Evolutionary conservation across 768 basidiomycete genomes (phyloP).

Genomic region (Lenzites betulinus): DNA sequence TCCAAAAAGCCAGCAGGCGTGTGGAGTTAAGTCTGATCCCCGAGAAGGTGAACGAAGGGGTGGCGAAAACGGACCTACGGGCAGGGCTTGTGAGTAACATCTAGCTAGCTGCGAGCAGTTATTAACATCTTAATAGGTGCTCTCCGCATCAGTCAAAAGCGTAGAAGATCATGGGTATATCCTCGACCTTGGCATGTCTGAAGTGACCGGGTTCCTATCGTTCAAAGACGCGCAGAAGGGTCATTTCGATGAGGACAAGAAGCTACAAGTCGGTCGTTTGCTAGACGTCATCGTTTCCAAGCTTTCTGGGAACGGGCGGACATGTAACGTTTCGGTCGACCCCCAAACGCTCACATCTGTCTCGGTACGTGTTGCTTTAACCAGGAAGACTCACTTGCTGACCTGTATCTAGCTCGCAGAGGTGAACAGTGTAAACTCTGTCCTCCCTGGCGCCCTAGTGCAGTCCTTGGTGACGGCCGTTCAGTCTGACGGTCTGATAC

Average conservation of each 20-base stretch:
- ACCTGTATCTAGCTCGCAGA: slow-evolving; percentile 59
- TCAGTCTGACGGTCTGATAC: slow-evolving; percentile 71
- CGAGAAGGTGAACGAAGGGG: slow-evolving; percentile 78
- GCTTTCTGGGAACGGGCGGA: slow-evolving; percentile 75
- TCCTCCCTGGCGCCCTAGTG: slow-evolving; percentile 86
- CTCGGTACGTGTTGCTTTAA: slow-evolving; percentile 54
- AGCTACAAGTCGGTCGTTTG: slow-evolving; percentile 65
- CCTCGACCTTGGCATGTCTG: slow-evolving; percentile 79
- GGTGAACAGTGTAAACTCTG: slow-evolving; percentile 72
- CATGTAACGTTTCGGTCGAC: slow-evolving; percentile 68
- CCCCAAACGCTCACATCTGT: slow-evolving; percentile 49
- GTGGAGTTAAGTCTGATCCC: slow-evolving; percentile 87
- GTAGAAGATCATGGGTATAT: slow-evolving; percentile 95
- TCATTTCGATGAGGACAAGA: slow-evolving; percentile 30
- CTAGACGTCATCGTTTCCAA: slow-evolving; percentile 67
- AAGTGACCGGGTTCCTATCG: slow-evolving; percentile 81
- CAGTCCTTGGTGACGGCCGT: slow-evolving; percentile 80
- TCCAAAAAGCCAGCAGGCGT: slow-evolving; percentile 66
- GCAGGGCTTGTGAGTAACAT: slow-evolving; percentile 67
- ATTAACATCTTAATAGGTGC: slow-evolving; percentile 47
- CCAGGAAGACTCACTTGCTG: neutral
- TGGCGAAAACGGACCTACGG: slow-evolving; percentile 76
- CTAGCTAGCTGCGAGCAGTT: neutral
- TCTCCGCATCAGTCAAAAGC: slow-evolving; percentile 77
- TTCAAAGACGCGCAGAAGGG: slow-evolving; percentile 66